Evolutionary conservation across 805 yeast genomes (phyloP), one percentile per base, ranked within the genome.

Genomic region (Cyberlindnera maclurae): DNA sequence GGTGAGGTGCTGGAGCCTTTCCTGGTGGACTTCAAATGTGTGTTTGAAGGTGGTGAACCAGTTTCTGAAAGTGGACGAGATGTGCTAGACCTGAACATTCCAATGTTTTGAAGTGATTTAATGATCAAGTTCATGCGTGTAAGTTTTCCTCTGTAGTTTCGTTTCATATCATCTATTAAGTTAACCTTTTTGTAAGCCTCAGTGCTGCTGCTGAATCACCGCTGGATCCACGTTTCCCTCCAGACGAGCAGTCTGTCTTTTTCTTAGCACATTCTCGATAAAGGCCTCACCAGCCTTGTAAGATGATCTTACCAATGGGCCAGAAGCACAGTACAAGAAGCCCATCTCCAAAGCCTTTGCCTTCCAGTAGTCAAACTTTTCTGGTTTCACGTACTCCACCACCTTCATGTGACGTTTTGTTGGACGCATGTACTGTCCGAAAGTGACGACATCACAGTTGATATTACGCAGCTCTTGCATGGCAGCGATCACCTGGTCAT

Each of bases 361-460:
- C 54, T 80, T 87, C 98, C 98, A 93, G 58, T 82, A 71, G 43
- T 89, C 95, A 59, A 93, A 93, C 60, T 87, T 88, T 50, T 85
- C 96, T 3, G 99, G 99, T 18, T 78, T 82, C 15, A 93, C 77
- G 54, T 93, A 93, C 51, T 90, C 97, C 10, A 86, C 96, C 31
- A 93, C 99, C 66, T 89, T 89, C 94, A 93, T 88, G 62, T 93
- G 99, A 57, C 98, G 79, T 64, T 85, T 93, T 2, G 99, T 93
- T 33, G 99, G 99, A 59, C 98, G 75, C 97, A 93, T 93, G 62
- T 93, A 93, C 64, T 93, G 99, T 28, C 99, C 99, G 63, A 93
- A 93, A 0, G 99, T 93, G 13, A 93, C 96, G 36, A 93, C 95
- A 56, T 93, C 97, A 60, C 95, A 93, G 8, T 72, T 65, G 32